A percentile compares a stretch with the other conserved stretches of the same genome.
These are phyloP conservation scores for Chlamydomonas incerta DNA, from an alignment of 139 green algal species.

Conservation along the genomic window DNA sequence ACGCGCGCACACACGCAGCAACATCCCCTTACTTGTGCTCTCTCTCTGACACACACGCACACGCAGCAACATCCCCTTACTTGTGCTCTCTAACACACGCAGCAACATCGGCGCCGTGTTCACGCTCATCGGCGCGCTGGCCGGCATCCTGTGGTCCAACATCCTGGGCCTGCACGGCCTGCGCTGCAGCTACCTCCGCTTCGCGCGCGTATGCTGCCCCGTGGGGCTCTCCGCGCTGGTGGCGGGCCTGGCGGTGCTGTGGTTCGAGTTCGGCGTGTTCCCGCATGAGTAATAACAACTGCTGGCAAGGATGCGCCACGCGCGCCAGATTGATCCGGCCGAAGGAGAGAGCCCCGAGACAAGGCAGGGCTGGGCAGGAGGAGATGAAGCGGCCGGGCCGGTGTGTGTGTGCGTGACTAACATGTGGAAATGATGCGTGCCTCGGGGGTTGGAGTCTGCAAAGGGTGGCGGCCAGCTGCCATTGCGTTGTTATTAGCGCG, in stretches of 20 bases:
- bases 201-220: conserved; percentile 48
- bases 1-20: neutral
- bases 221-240: conserved; percentile 33
- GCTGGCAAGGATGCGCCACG: neutral
- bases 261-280: conserved; percentile 41
- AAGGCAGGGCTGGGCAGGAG: no score
- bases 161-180: conserved; percentile 26
- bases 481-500: no score
- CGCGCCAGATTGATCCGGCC: no score
- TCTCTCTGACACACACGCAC: neutral
- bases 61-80: neutral
- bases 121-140: conserved; percentile 62
- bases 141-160: conserved; percentile 66
- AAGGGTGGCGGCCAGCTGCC: no score
- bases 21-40: neutral
- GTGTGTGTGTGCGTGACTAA: no score
- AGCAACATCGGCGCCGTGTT: conserved; percentile 63
- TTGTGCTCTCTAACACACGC: neutral
- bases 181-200: conserved; percentile 35
- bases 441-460: no score
- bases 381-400: no score
- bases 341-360: no score
- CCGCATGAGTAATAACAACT: conserved; percentile 1
- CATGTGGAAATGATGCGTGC: no score
- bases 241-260: conserved; percentile 48